A percentile compares a stretch with the other conserved stretches of the same genome.
Evolutionary conservation across 345 rosid genomes (phyloP).

Genomic region (Brassica nigra): DNA sequence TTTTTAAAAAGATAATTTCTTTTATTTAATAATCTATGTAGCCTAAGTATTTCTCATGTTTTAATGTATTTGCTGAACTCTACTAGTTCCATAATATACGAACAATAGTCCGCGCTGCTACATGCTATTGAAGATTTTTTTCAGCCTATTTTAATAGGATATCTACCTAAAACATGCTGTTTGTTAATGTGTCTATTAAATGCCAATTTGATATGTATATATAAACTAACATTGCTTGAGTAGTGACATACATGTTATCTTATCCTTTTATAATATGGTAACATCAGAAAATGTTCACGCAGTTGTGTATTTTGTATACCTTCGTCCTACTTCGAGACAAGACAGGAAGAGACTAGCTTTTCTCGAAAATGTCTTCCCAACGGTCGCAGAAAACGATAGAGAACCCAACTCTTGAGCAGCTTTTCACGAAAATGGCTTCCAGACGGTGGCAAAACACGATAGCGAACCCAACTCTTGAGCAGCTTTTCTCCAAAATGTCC

Average conservation of each 20-base stretch:
- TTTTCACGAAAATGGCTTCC: not conserved
- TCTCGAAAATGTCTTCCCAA: conserved; percentile 1
- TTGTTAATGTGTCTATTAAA: not conserved
- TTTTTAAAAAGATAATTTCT: no score
- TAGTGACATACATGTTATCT: not conserved
- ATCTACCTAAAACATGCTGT: conserved; percentile 9
- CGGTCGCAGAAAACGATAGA: conserved; percentile 41
- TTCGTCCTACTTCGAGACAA: not conserved
- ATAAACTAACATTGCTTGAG: not conserved
- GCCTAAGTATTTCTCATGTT: no score
- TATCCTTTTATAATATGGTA: not conserved
- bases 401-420: conserved; percentile 43
- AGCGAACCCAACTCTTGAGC: not conserved
- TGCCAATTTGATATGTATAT: not conserved
- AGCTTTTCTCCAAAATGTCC: not conserved
- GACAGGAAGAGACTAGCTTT: not conserved
- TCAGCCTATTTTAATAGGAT: conserved; percentile 5
- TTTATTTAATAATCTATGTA: no score
- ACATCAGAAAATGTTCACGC: conserved; percentile 29
- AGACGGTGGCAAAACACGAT: not conserved
- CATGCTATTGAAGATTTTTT: not conserved
- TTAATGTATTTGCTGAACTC: not conserved
- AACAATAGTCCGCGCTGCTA: not conserved
- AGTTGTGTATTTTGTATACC: not conserved
- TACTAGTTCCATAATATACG: not conserved